Percentiles rank a stretch among this genome's conserved stretches.
Evolutionary conservation across 495 filamentous ascomycete species (phyloP).

Genomic region (Aspergillus cristatus): DNA sequence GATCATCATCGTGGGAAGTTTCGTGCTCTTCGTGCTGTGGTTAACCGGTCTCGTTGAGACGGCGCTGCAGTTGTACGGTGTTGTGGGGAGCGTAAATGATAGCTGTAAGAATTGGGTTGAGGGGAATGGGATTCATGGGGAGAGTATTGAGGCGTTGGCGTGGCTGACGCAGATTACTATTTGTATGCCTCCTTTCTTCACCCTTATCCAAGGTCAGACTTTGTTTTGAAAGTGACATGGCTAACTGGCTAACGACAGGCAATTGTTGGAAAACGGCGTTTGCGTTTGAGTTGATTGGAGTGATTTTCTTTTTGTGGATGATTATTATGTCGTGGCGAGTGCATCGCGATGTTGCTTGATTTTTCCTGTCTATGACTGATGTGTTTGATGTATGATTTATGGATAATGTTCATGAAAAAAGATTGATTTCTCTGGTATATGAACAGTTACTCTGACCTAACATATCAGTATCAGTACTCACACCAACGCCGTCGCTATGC

Average conservation of each 20-base stretch:
- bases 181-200: conserved; percentile 47
- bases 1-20: conserved; percentile 81
- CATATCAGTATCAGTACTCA: neutral
- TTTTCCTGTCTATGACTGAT: conserved; percentile 37
- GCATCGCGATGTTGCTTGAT: conserved; percentile 53
- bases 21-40: conserved; percentile 91
- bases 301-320: conserved; percentile 87
- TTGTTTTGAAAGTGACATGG: too few species aligned
- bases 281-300: conserved; percentile 62
- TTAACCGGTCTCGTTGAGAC: conserved; percentile 87
- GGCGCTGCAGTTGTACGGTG: conserved; percentile 79
- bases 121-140: conserved; percentile 49
- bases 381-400: conserved; percentile 5
- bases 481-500: conserved; percentile 36
- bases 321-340: conserved; percentile 90
- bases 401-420: too few species aligned
- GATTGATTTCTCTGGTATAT: conserved; percentile 1
- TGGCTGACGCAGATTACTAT: conserved; percentile 83
- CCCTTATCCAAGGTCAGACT: too few species aligned
- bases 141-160: conserved; percentile 56
- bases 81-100: conserved; percentile 60
- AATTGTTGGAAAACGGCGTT: conserved; percentile 54
- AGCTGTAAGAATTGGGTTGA: conserved; percentile 58
- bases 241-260: conserved; percentile 15
- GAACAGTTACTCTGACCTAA: neutral